Percentiles rank a stretch among this genome's conserved stretches.
Conservation (phyloP, 2,329 filamentous ascomycete species). For the Pezicula rhizophila region DNA sequence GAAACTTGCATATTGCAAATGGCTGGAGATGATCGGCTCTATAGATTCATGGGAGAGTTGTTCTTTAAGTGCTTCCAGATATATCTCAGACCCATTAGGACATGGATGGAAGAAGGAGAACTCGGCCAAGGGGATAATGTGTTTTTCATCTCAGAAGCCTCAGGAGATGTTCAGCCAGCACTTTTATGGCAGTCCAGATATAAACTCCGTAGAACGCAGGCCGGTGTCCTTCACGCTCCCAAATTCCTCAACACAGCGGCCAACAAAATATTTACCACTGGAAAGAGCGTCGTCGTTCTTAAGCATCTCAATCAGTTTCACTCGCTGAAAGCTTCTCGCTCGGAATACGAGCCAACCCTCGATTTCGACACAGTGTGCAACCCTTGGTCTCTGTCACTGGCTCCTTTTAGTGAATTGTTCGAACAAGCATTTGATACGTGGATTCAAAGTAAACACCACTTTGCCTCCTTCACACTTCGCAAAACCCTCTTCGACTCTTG, state of each 20-base stretch:
- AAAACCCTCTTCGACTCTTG: conserved; percentile 63
- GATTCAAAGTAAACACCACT: conserved; percentile 68
- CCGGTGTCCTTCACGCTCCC: conserved; percentile 62
- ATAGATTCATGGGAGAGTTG: conserved; percentile 57
- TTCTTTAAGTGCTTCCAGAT: conserved; percentile 79
- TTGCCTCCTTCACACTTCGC: conserved; percentile 61
- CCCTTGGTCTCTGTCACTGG: conserved; percentile 38
- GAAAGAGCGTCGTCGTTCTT: conserved; percentile 84
- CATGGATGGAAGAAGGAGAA: conserved; percentile 80
- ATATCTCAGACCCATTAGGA: conserved; percentile 72
- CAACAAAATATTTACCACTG: conserved; percentile 73
- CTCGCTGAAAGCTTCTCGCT: conserved; percentile 26
- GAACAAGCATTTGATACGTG: conserved; percentile 65
- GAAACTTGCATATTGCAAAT: conserved; percentile 64
- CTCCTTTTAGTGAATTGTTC: conserved; percentile 72
- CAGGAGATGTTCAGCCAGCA: conserved; percentile 49
- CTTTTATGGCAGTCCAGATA: conserved; percentile 75
- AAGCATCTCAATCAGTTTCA: conserved; percentile 58
- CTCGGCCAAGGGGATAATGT: conserved; percentile 58
- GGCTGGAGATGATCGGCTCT: conserved; percentile 55
- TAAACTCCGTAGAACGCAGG: conserved; percentile 53
- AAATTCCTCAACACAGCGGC: conserved; percentile 66
- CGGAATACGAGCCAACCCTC: conserved; percentile 39
- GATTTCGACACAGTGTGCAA: conserved; percentile 52
- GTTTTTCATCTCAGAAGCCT: conserved; percentile 67